Conservation (phyloP, 345 rosid genomes). For the Hypericum androsaemum region DNA sequence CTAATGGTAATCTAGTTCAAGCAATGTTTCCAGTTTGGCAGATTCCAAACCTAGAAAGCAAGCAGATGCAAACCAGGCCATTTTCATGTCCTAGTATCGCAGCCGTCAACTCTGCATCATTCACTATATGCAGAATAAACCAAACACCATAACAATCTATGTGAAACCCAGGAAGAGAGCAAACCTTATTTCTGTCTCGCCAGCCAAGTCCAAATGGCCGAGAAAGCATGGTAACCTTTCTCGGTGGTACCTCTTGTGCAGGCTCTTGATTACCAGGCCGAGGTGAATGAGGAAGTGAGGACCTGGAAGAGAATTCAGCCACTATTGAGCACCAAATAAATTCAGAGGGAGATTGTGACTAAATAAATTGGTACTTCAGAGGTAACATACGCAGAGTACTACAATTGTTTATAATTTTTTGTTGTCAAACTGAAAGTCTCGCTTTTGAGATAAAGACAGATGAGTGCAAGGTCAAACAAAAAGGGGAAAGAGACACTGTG, state of each 20-base stretch:
- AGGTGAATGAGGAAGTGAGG: constrained; percentile 44
- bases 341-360: constrained; percentile 1
- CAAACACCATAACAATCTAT: neutral
- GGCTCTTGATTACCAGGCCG: constrained; percentile 45
- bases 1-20: too few relatives aligned
- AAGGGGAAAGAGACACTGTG: too few relatives aligned
- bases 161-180: neutral
- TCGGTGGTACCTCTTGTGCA: constrained; percentile 52
- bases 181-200: constrained; percentile 95
- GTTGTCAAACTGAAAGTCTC: neutral
- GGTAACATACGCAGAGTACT: neutral
- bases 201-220: constrained; percentile 95
- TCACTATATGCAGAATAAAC: too few relatives aligned
- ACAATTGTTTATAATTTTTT: neutral
- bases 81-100: too few relatives aligned
- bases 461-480: too few relatives aligned
- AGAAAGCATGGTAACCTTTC: constrained; percentile 68
- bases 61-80: too few relatives aligned
- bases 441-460: too few relatives aligned
- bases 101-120: too few relatives aligned
- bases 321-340: constrained; percentile 5
- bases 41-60: too few relatives aligned
- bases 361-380: neutral
- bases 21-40: too few relatives aligned
- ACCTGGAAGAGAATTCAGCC: constrained; percentile 28